These are phyloP conservation scores for Davidsoniella eucalypti DNA, from an alignment of 2,329 filamentous ascomycete genomes.

Conservation along the genomic window DNA sequence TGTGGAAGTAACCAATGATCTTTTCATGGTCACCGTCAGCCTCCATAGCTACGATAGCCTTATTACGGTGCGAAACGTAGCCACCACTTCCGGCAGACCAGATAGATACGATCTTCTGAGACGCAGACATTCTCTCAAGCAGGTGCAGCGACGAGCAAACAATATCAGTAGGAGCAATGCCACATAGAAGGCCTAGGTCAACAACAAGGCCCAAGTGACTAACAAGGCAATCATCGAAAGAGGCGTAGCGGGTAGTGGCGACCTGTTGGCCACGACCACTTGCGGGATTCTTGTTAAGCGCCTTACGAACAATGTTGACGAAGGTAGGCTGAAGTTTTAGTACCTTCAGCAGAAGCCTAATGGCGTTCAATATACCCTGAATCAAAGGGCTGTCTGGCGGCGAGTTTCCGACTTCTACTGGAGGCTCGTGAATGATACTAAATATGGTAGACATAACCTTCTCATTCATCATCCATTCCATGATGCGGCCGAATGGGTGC, in stretches of 20 bases:
- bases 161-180: constrained; percentile 64
- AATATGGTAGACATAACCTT: constrained; percentile 70
- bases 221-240: constrained; percentile 81
- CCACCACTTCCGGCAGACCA: constrained; percentile 27
- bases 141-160: constrained; percentile 68
- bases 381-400: constrained; percentile 67
- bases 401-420: constrained; percentile 54
- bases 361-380: constrained; percentile 57
- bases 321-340: constrained; percentile 85
- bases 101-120: constrained; percentile 59
- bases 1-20: constrained; percentile 28
- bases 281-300: constrained; percentile 25
- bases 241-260: constrained; percentile 55
- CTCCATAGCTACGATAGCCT: constrained; percentile 77
- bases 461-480: constrained; percentile 98
- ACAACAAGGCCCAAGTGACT: constrained; percentile 65
- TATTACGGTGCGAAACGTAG: constrained; percentile 45
- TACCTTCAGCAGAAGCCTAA: constrained; percentile 69
- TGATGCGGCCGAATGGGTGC: constrained; percentile 84
- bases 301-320: constrained; percentile 58
- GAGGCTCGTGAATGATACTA: constrained; percentile 59
- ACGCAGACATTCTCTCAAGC: constrained; percentile 72
- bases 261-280: constrained; percentile 45
- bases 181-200: constrained; percentile 73
- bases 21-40: constrained; percentile 62